A percentile compares a stretch with the other conserved stretches of the same genome.
Conservation (phyloP, 768 basidiomycete species). For the Tephrocybe sp. region DNA sequence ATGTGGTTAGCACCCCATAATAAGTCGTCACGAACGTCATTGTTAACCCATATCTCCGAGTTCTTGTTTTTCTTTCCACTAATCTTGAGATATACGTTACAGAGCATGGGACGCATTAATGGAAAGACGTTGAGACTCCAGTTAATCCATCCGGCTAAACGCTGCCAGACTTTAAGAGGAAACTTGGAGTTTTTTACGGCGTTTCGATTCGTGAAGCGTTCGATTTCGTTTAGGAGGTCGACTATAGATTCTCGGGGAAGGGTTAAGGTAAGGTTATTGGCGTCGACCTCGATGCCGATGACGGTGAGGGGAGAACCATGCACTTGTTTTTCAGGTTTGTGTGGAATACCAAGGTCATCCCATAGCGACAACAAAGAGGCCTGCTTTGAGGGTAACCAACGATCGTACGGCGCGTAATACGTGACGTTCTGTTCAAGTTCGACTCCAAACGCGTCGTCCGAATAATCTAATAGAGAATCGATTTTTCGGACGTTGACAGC, state of each 20-base stretch:
- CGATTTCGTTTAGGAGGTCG: constrained; percentile 13
- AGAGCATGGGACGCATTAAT: constrained; percentile 10
- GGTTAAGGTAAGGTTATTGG: constrained; percentile 27
- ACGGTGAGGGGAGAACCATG: constrained; percentile 29
- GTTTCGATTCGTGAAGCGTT: constrained; percentile 8
- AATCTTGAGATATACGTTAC: constrained; percentile 21
- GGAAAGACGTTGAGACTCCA: constrained; percentile 36
- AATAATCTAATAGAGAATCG: too few relatives aligned
- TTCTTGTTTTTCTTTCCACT: background rate
- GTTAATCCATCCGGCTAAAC: constrained; percentile 34
- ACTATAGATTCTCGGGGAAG: constrained; percentile 2
- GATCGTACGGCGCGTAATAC: constrained; percentile 29
- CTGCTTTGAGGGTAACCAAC: too few relatives aligned
- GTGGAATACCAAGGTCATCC: constrained; percentile 30
- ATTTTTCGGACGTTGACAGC: too few relatives aligned
- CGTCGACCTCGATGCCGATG: constrained; percentile 39
- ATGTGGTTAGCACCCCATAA: background rate
- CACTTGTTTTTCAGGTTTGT: constrained; percentile 38
- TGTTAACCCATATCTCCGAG: background rate
- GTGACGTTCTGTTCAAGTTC: constrained; percentile 20
- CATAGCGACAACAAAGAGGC: too few relatives aligned
- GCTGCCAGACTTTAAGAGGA: constrained; percentile 20
- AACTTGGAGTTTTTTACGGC: background rate
- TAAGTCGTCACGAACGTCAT: background rate
- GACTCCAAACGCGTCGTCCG: constrained; percentile 29